Conservation (phyloP, 192 early-diverging fungal species). For the Gaertneriomyces sp. region DNA sequence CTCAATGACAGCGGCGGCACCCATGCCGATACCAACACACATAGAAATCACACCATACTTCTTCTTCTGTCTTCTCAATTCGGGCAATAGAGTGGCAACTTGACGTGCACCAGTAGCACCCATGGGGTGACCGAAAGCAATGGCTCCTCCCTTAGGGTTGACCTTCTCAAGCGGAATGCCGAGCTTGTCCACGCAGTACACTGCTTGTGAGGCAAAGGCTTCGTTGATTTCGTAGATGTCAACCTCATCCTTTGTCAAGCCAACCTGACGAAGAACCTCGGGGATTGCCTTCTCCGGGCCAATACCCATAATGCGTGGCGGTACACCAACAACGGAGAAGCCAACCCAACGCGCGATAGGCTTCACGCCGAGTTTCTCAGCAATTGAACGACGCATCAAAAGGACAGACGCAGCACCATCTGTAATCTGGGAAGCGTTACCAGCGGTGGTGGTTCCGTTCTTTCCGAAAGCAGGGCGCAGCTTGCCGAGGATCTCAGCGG, state of each 20-base stretch:
- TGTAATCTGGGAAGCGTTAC: constrained; percentile 95
- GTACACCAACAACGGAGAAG: constrained; percentile 85
- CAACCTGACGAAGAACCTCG: constrained; percentile 73
- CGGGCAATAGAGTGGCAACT: constrained; percentile 89
- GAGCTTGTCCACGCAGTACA: constrained; percentile 86
- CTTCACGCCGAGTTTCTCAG: constrained; percentile 79
- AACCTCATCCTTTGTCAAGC: constrained; percentile 71
- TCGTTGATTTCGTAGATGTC: constrained; percentile 94
- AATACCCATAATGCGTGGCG: constrained; percentile 93
- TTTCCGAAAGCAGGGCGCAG: constrained; percentile 84
- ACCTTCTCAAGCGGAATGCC: constrained; percentile 85
- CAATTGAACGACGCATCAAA: constrained; percentile 89
- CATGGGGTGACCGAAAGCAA: constrained; percentile 94
- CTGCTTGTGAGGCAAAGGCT: constrained; percentile 96
- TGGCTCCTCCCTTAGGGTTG: constrained; percentile 98
- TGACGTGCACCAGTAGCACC: constrained; percentile 93
- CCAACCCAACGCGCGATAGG: constrained; percentile 84
- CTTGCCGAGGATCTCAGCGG: constrained; percentile 78
- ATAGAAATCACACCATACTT: constrained; percentile 60
- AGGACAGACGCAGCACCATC: constrained; percentile 90
- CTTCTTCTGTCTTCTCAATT: constrained; percentile 83
- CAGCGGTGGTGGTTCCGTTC: constrained; percentile 85
- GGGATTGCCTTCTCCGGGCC: constrained; percentile 96
- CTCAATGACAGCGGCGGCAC: constrained; percentile 84
- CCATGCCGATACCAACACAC: constrained; percentile 83